These are phyloP conservation scores for Fusarium graminum DNA, from an alignment of 2,329 filamentous ascomycete genomes.

Conservation along the genomic window DNA sequence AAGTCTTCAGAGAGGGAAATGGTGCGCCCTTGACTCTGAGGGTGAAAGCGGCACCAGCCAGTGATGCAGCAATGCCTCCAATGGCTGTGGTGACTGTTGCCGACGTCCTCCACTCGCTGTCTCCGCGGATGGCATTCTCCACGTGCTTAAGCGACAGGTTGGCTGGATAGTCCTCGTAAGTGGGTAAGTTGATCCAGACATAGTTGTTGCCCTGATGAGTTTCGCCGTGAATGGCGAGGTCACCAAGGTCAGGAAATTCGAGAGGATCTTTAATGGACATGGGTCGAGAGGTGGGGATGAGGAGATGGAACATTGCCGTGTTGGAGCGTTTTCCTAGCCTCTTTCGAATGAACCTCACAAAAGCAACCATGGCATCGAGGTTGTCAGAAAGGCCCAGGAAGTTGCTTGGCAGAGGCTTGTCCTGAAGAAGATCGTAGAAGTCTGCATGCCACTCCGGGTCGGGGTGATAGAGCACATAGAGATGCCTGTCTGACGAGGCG, in stretches of 20 bases:
- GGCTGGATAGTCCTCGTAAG: conserved; percentile 20
- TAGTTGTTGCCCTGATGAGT: conserved; percentile 32
- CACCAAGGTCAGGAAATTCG: conserved; percentile 35
- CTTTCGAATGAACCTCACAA: conserved; percentile 31
- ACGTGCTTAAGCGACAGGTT: conserved; percentile 30
- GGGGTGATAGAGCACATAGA: conserved; percentile 37
- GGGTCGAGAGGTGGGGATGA: conserved; percentile 36
- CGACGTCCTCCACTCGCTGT: conserved; percentile 37
- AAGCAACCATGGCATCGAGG: conserved; percentile 35
- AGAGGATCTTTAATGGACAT: conserved; percentile 31
- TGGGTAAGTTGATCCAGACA: conserved; percentile 38
- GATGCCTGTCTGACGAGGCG: conserved; percentile 27
- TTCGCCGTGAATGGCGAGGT: conserved; percentile 33
- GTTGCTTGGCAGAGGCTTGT: conserved; percentile 33
- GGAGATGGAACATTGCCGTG: conserved; percentile 34
- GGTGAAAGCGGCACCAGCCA: conserved; percentile 27
- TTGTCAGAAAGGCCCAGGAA: conserved; percentile 39
- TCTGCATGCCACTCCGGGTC: conserved; percentile 35
- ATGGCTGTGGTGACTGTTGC: conserved; percentile 36
- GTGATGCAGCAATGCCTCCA: conserved; percentile 30
- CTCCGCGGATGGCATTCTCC: conserved; percentile 25
- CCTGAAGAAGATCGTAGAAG: conserved; percentile 30
- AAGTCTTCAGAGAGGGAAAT: conserved; percentile 25
- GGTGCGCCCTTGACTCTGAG: conserved; percentile 32
- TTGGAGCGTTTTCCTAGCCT: conserved; percentile 33